Base-by-base conservation (phyloP, 192 early-diverging fungal species). In the Jimgerdemannia flammicorona region DNA sequence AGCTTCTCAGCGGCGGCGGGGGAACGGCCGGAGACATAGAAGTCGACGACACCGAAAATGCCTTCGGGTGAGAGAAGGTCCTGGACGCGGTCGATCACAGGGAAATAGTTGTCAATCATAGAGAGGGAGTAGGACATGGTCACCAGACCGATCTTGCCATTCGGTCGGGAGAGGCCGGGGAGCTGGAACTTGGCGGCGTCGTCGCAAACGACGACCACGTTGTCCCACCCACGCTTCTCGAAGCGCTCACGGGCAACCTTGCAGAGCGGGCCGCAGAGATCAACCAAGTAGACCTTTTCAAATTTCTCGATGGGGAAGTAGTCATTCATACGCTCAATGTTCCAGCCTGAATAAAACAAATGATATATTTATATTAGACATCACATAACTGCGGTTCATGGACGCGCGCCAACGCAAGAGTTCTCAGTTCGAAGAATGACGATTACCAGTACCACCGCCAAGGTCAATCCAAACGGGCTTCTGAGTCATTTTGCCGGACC, bases 101-200 rank as follows among this genome's bases (percentile, higher is more conserved):
- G 80, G 71, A 85, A 88, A 73, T 88, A 92, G 67, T 78, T 74
- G 63, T 94, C 94, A 70, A 96, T 93, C 95, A 96, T 96, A 3
- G 95, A 93, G 39, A 96, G 82, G 4, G 95, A 95, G 85, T 96
- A 96, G 7, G 91, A 94, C 91, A 95, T 91, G 67, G 94, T 95
- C 43, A 96, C 83, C 18, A 96, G 75, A 44, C 92, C 91, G 70
- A 94, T 85, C 54, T 91, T 87, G 42, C 89, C 80, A 40, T 89
- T 84, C 18, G 79, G 74, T 54, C 85, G 82, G 59, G 84, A 81
- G 42, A 90, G 74, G 10, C 84, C 85, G 29, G 93, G 90, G 54
- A 93, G 83, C 43, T 81, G 84, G 80, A 94, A 94, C 43, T 80
- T 87, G 39, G 87, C 69, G 14, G 93, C 95, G 82, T 94, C 94